A percentile compares a stretch with the other conserved stretches of the same genome.
Conservation (phyloP, 75 land plant species). For the Azolla pinnata region DNA sequence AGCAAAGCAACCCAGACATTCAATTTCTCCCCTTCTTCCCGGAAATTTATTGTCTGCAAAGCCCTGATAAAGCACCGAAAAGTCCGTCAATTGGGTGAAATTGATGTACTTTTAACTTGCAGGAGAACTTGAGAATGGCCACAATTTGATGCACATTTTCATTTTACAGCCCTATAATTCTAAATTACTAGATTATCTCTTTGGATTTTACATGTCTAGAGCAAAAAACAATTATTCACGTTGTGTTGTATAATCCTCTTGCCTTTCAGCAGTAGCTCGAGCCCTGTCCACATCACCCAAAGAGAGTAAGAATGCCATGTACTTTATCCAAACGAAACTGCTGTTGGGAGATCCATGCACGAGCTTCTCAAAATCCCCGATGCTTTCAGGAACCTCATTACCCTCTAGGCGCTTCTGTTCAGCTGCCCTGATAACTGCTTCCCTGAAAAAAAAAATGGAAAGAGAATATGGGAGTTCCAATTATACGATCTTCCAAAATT, state of each 20-base stretch:
- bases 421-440: conserved; percentile 70
- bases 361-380: conserved; percentile 82
- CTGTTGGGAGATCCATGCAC: conserved; percentile 85
- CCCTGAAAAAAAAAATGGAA: conserved; percentile 30
- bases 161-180: too few relatives aligned
- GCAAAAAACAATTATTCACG: conserved; percentile 1
- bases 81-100: too few relatives aligned
- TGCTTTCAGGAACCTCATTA: conserved; percentile 47
- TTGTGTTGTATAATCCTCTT: not conserved
- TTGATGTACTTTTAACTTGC: too few relatives aligned
- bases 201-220: too few relatives aligned
- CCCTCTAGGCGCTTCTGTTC: conserved; percentile 56
- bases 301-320: conserved; percentile 68
- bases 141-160: too few relatives aligned
- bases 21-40: conserved; percentile 81
- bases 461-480: too few relatives aligned
- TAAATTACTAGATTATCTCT: too few relatives aligned
- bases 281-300: conserved; percentile 79
- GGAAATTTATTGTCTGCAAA: conserved; percentile 72
- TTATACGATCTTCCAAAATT: too few relatives aligned
- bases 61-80: conserved; percentile 47
- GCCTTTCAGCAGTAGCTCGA: conserved; percentile 91
- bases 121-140: too few relatives aligned
- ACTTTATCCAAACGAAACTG: conserved; percentile 91
- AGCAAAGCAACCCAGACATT: conserved; percentile 90